These are phyloP conservation scores for Phytophthora sp. DNA, from an alignment of 352 stramenopile species.

Conservation along the genomic window DNA sequence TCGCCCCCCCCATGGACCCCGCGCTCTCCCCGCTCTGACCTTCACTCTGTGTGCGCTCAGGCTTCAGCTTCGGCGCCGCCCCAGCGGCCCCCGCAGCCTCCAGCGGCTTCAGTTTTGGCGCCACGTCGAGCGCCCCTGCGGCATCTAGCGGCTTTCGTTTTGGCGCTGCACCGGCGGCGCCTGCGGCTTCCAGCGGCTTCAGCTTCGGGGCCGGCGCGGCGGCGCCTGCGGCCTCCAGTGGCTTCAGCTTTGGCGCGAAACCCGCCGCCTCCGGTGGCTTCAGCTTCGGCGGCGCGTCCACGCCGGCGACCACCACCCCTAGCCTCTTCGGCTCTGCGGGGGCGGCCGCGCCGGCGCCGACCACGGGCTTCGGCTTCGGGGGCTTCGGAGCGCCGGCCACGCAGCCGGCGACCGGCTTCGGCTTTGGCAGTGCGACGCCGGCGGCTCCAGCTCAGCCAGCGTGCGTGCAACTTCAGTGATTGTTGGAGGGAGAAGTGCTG, in stretches of 20 bases:
- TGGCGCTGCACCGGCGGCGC: neutral
- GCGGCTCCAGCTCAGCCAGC: conserved; percentile 8
- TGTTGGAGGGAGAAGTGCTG: neutral
- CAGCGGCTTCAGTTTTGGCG: conserved; percentile 36
- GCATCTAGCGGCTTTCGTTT: conserved; percentile 27
- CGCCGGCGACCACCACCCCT: conserved; percentile 7
- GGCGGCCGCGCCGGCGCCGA: neutral
- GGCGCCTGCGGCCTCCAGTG: conserved; percentile 13
- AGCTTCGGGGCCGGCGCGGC: conserved; percentile 31
- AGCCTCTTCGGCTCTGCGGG: conserved; percentile 31
- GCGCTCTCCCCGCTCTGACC: neutral
- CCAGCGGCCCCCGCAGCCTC: neutral
- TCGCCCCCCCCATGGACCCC: neutral
- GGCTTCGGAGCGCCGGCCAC: conserved; percentile 4
- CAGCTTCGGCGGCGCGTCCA: conserved; percentile 28
- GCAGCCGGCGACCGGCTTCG: conserved; percentile 22
- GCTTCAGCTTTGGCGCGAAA: conserved; percentile 31
- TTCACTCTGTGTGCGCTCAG: neutral
- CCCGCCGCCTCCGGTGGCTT: conserved; percentile 29
- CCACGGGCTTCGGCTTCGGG: conserved; percentile 28
- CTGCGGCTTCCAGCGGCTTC: conserved; percentile 31
- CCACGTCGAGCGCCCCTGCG: neutral
- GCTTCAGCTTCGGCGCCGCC: conserved; percentile 32
- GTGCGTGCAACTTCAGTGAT: conserved; percentile 11
- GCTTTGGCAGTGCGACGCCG: conserved; percentile 3